Percentiles rank a stretch among this genome's conserved stretches.
Conservation (phyloP, 2,329 filamentous ascomycete species). For the Fusarium buharicum region DNA sequence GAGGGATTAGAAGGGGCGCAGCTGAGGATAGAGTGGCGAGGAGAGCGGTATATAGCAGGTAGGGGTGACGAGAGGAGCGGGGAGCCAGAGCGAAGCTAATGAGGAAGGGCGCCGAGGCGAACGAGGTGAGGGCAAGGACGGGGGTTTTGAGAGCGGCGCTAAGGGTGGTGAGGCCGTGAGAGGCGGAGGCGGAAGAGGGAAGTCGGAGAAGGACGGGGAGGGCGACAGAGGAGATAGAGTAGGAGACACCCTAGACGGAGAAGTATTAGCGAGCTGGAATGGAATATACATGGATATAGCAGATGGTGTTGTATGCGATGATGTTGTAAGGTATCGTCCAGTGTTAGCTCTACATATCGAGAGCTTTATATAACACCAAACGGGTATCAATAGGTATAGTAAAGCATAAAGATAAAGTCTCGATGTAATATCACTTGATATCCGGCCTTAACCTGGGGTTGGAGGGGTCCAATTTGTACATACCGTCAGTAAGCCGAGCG, state of each 20-base stretch:
- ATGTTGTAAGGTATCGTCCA: slow-evolving; percentile 2
- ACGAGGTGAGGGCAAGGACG: slow-evolving; percentile 71
- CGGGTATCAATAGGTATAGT: neutral
- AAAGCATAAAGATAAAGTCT: neutral
- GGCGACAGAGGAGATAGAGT: slow-evolving; percentile 80
- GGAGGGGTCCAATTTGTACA: slow-evolving; percentile 48
- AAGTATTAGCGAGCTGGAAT: slow-evolving; percentile 26
- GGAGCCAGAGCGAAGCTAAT: slow-evolving; percentile 83
- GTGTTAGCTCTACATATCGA: neutral
- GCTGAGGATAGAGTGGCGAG: slow-evolving; percentile 72
- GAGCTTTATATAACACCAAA: neutral
- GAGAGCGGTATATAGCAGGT: slow-evolving; percentile 85
- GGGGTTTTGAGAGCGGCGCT: slow-evolving; percentile 71
- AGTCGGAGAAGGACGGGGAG: slow-evolving; percentile 84
- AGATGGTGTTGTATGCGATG: neutral
- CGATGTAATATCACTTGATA: slow-evolving; percentile 28
- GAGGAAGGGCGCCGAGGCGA: slow-evolving; percentile 77
- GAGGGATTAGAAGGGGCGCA: slow-evolving; percentile 60
- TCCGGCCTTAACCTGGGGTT: neutral
- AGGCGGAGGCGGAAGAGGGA: slow-evolving; percentile 76
- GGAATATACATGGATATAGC: neutral
- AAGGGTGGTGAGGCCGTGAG: slow-evolving; percentile 76
- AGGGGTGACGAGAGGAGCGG: slow-evolving; percentile 80
- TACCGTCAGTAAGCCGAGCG: slow-evolving; percentile 88
- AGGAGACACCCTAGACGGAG: slow-evolving; percentile 80